phyloP scores from a whole-genome alignment of 75 land plant species.

The Pseudotsuga menziesii region DNA sequence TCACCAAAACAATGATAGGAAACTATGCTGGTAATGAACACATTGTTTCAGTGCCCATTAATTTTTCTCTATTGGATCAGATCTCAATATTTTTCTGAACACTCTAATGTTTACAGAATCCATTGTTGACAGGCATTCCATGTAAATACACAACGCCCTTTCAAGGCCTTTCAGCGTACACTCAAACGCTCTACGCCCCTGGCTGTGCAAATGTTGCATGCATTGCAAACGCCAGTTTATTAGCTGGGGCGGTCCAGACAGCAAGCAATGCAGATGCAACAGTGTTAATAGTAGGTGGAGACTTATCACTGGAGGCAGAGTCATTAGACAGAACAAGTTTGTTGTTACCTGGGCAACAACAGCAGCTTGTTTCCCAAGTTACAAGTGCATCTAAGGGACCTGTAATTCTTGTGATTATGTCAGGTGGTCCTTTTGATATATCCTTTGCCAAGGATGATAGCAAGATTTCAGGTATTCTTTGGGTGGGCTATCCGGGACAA shows the following conservation, averaged over 20 bases:
- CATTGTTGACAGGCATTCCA: not conserved
- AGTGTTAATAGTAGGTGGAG: conserved; percentile 70
- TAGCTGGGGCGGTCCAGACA: conserved; percentile 47
- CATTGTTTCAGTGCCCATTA: not conserved
- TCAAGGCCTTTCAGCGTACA: conserved; percentile 16
- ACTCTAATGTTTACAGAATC: too few relatives aligned
- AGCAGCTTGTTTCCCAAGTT: conserved; percentile 59
- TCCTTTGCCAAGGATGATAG: conserved; percentile 58
- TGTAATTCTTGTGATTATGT: conserved; percentile 64
- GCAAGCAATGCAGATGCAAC: conserved; percentile 75
- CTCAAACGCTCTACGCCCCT: not conserved
- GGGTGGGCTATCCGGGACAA: conserved; percentile 98
- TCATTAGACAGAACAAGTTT: conserved; percentile 49
- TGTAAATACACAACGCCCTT: conserved; percentile 31
- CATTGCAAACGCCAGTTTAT: conserved; percentile 9
- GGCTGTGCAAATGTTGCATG: conserved; percentile 40
- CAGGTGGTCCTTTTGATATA: conserved; percentile 87
- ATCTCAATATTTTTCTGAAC: too few relatives aligned
- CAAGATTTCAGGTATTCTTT: conserved; percentile 54
- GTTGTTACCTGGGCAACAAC: conserved; percentile 79
- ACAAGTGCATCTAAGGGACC: conserved; percentile 61
- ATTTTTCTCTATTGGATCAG: too few relatives aligned
- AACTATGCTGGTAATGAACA: conserved; percentile 59
- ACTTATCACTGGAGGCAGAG: conserved; percentile 78
- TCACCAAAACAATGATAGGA: conserved; percentile 75